Evolutionary conservation across 768 basidiomycete species (phyloP).

Genomic region (Trichaptum fuscoviolaceum): DNA sequence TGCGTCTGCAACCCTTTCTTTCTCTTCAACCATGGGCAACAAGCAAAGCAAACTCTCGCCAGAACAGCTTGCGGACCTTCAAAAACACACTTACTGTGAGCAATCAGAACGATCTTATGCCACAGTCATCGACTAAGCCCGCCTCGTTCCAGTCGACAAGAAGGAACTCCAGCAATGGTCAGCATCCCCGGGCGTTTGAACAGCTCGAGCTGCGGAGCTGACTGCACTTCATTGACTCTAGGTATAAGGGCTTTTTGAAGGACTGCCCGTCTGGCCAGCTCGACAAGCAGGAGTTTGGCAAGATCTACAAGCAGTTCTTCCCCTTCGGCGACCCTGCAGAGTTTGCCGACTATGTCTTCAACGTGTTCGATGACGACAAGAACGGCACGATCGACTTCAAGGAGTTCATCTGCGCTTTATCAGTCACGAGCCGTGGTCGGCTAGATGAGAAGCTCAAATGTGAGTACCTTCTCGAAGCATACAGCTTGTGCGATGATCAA

Average conservation of each 20-base stretch:
- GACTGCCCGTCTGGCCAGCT: conserved; percentile 97
- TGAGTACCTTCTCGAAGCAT: conserved; percentile 35
- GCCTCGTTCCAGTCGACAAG: conserved; percentile 73
- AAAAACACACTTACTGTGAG: conserved; percentile 96
- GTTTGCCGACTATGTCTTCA: conserved; percentile 98
- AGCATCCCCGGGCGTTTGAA: neutral
- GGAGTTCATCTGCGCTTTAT: conserved; percentile 97
- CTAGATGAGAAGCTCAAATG: conserved; percentile 98
- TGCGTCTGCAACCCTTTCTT: conserved; percentile 11
- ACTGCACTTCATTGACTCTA: conserved; percentile 25
- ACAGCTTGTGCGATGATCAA: neutral
- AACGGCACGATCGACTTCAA: conserved; percentile 99
- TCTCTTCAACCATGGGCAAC: conserved; percentile 78
- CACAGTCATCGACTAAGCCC: conserved; percentile 12
- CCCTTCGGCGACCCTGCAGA: conserved; percentile 96
- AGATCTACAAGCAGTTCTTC: conserved; percentile 99
- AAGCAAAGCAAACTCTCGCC: conserved; percentile 92
- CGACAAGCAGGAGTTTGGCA: conserved; percentile 91
- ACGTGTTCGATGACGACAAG: conserved; percentile 93
- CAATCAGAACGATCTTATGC: conserved; percentile 18
- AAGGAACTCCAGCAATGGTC: conserved; percentile 95
- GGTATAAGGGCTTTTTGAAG: conserved; percentile 99
- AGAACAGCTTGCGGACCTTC: conserved; percentile 90
- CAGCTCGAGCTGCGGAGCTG: neutral
- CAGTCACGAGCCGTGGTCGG: conserved; percentile 87